Percentiles rank a stretch among this genome's conserved stretches.
Evolutionary conservation across 2,329 filamentous ascomycete genomes (phyloP).

Genomic region (Microdochium bolleyi): DNA sequence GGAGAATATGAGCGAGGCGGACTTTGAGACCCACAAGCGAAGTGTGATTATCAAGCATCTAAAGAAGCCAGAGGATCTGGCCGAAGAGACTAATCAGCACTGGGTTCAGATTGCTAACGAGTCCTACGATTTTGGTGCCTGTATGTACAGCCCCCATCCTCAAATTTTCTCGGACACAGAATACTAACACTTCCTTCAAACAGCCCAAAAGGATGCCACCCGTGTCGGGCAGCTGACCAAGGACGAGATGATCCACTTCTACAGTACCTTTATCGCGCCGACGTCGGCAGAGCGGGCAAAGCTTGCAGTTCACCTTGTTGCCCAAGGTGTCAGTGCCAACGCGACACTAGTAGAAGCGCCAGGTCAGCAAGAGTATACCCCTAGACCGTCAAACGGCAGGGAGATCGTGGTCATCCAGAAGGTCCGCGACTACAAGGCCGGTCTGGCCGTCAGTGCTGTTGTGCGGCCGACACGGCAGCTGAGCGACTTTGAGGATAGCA

Average conservation of each 20-base stretch:
- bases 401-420: constrained; percentile 62
- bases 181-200: not conserved
- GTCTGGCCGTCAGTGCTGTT: constrained; percentile 63
- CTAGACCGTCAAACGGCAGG: constrained; percentile 35
- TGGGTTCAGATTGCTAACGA: constrained; percentile 82
- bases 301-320: constrained; percentile 73
- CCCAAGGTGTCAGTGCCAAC: constrained; percentile 49
- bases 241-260: constrained; percentile 73
- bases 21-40: constrained; percentile 86
- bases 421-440: constrained; percentile 72
- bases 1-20: constrained; percentile 67
- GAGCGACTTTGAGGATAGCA: constrained; percentile 77
- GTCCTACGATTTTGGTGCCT: constrained; percentile 81
- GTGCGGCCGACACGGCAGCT: constrained; percentile 67
- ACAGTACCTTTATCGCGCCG: constrained; percentile 65
- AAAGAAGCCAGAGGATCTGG: constrained; percentile 87
- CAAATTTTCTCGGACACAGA: constrained; percentile 8
- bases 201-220: constrained; percentile 69
- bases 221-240: constrained; percentile 70
- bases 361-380: constrained; percentile 20
- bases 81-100: constrained; percentile 73
- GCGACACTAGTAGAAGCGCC: constrained; percentile 30
- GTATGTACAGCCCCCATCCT: constrained; percentile 38
- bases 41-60: constrained; percentile 80
- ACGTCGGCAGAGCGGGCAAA: constrained; percentile 70